A percentile compares a stretch with the other conserved stretches of the same genome.
Evolutionary conservation across 1,139 yeast genomes (phyloP).

Genomic region (Yamadazyma spencermartinsiae): DNA sequence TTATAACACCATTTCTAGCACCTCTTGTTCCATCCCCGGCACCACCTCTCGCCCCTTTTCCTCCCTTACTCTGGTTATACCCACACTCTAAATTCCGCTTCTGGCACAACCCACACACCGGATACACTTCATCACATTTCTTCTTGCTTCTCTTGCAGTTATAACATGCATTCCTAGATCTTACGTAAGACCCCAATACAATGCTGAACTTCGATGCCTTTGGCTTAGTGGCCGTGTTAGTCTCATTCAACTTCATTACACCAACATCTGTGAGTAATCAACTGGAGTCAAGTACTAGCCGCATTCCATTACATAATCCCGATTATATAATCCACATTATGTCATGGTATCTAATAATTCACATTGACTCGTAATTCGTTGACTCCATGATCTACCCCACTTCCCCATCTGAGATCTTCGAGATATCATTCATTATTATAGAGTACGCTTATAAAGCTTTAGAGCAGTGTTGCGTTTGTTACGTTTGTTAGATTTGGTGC

Average conservation of each 20-base stretch:
- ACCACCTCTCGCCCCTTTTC: not conserved
- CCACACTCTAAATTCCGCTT: conserved; percentile 9
- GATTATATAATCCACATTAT: too few relatives aligned
- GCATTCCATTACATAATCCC: not conserved
- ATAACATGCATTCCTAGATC: conserved; percentile 16
- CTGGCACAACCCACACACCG: conserved; percentile 12
- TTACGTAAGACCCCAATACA: conserved; percentile 9
- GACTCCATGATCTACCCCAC: too few relatives aligned
- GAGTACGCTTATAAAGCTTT: too few relatives aligned
- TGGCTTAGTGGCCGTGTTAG: not conserved
- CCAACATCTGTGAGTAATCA: not conserved
- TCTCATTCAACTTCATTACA: not conserved
- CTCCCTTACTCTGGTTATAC: conserved; percentile 10
- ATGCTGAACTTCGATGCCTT: conserved; percentile 6
- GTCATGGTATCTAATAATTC: too few relatives aligned
- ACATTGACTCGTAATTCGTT: too few relatives aligned
- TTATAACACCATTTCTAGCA: not conserved
- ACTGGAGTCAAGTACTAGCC: not conserved
- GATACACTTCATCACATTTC: conserved; percentile 15
- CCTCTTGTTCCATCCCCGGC: not conserved
- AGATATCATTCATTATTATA: too few relatives aligned
- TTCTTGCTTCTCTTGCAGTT: conserved; percentile 15
- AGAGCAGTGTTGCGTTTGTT: too few relatives aligned
- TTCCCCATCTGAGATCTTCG: too few relatives aligned
- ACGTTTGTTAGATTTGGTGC: too few relatives aligned